Evolutionary conservation across 805 yeast genomes (phyloP).

Genomic region (Schizosaccharomyces octosporus): DNA sequence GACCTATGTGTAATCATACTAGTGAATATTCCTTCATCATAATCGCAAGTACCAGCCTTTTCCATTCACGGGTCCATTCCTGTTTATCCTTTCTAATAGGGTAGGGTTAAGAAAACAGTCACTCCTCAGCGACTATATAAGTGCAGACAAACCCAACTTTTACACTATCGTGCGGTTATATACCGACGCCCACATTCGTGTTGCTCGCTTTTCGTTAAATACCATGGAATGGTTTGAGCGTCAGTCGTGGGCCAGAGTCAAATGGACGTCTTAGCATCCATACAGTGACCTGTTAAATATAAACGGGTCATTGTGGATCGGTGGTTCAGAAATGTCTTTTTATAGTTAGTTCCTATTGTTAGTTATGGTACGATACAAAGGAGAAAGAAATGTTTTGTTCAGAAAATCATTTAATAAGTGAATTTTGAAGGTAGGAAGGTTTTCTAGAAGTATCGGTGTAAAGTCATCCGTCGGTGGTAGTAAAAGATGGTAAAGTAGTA

Average conservation of each 20-base stretch:
- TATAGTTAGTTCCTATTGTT: background rate
- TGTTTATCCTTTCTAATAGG: background rate
- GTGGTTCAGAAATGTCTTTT: background rate
- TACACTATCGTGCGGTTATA: conserved; percentile 1
- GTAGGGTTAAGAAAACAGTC: background rate
- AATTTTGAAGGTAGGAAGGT: no score
- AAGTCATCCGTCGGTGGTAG: no score
- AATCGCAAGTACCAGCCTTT: no score
- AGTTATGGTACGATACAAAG: background rate
- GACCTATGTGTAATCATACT: no score
- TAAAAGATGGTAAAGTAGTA: no score
- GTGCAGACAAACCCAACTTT: background rate
- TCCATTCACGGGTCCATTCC: no score
- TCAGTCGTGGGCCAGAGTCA: background rate
- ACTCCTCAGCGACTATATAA: background rate
- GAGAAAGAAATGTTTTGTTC: no score
- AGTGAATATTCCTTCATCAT: no score
- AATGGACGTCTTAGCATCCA: background rate
- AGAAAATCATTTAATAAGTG: no score
- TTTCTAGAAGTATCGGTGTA: no score
- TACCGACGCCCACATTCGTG: conserved; percentile 2
- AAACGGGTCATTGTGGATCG: background rate
- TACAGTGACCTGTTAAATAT: background rate
- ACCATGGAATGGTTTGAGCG: background rate
- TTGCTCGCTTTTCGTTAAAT: background rate